Percentiles rank a stretch among this genome's conserved stretches.
Conservation (phyloP, 176 grass and related monocot genomes). For the Carex parvula region DNA sequence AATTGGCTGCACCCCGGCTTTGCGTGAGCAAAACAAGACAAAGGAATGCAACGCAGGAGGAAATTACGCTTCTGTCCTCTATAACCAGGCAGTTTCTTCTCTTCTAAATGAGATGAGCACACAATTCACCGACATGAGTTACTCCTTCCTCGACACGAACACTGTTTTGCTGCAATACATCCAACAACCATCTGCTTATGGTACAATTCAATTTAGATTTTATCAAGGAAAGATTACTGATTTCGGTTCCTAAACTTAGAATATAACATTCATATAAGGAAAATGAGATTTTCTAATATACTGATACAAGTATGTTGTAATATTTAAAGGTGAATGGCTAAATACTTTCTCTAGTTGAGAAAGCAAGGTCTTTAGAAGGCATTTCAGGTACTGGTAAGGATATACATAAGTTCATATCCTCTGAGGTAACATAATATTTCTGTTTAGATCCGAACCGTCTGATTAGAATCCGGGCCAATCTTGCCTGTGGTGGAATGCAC, state of each 20-base stretch:
- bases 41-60: constrained; percentile 38
- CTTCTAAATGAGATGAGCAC: constrained; percentile 29
- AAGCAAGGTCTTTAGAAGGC: not conserved
- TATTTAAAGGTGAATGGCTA: not conserved
- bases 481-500: too few relatives aligned
- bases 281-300: not conserved
- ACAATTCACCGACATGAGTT: constrained; percentile 34
- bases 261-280: not conserved
- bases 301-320: not conserved
- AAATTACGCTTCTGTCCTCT: constrained; percentile 41
- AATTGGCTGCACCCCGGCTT: constrained; percentile 47
- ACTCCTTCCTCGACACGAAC: constrained; percentile 45
- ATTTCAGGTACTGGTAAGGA: not conserved
- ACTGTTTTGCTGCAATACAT: constrained; percentile 34
- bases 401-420: not conserved
- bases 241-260: too few relatives aligned
- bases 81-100: constrained; percentile 36
- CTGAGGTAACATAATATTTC: too few relatives aligned
- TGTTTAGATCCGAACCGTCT: too few relatives aligned
- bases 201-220: constrained; percentile 17
- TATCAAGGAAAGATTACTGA: too few relatives aligned
- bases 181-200: constrained; percentile 33
- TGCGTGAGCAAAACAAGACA: constrained; percentile 33
- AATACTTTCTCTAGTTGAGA: not conserved
- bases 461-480: too few relatives aligned